Conservation (phyloP, 1,139 yeast genomes). For the Lodderomyces jiufengensis region DNA sequence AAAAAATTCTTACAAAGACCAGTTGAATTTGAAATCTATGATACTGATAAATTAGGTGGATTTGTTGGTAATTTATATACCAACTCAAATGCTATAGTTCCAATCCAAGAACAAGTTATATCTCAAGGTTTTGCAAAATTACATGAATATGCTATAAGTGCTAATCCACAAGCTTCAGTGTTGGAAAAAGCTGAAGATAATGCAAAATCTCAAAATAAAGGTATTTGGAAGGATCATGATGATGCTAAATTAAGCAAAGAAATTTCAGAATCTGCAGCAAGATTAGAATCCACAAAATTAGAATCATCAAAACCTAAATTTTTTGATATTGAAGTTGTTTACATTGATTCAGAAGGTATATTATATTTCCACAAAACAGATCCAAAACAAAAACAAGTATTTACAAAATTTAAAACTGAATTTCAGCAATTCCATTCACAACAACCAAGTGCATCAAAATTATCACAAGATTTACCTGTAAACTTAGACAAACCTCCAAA, state of each 20-base stretch:
- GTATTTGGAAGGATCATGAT: constrained; percentile 65
- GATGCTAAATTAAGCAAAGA: constrained; percentile 27
- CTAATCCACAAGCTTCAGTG: constrained; percentile 52
- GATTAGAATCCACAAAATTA: constrained; percentile 15
- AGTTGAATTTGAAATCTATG: constrained; percentile 65
- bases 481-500: constrained; percentile 46
- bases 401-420: constrained; percentile 42
- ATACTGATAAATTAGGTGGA: constrained; percentile 75
- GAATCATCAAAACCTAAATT: constrained; percentile 42
- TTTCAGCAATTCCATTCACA: constrained; percentile 46
- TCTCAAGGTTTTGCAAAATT: constrained; percentile 62
- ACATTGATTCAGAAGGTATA: constrained; percentile 45
- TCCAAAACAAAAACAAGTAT: constrained; percentile 29
- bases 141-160: constrained; percentile 63
- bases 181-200: constrained; percentile 59
- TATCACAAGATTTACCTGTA: constrained; percentile 45
- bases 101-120: constrained; percentile 61
- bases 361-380: constrained; percentile 52
- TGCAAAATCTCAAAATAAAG: constrained; percentile 55
- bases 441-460: constrained; percentile 33
- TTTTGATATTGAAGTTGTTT: constrained; percentile 61
- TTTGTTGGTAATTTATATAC: constrained; percentile 70
- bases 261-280: constrained; percentile 20
- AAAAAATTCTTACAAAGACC: constrained; percentile 66
- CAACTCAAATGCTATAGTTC: constrained; percentile 45